A percentile compares a stretch with the other conserved stretches of the same genome.
Evolutionary conservation across 371 early-diverging fungal genomes (phyloP).

Genomic region (Gilbertella persicaria): DNA sequence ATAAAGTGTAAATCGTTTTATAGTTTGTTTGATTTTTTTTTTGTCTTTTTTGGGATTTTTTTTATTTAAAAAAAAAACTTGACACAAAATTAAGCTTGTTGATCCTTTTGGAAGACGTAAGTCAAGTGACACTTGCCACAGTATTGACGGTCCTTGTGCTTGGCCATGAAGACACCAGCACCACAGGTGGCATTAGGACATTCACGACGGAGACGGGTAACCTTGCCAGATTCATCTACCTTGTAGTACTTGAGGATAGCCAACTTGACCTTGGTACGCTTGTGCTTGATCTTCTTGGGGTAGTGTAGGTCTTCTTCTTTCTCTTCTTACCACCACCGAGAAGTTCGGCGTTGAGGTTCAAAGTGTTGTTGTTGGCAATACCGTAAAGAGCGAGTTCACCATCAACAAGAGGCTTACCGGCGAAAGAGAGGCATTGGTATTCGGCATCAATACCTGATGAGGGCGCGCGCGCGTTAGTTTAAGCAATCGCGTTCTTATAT

Average conservation of each 20-base stretch:
- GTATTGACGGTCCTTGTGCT: slow-evolving; percentile 96
- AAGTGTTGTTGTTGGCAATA: slow-evolving; percentile 87
- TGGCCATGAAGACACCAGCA: slow-evolving; percentile 99
- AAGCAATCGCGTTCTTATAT: background rate
- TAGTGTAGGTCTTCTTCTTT: slow-evolving; percentile 99
- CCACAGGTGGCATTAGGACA: slow-evolving; percentile 94
- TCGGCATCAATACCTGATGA: slow-evolving; percentile 81
- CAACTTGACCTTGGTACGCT: slow-evolving; percentile 97
- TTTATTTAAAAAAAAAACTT: slow-evolving; percentile 8
- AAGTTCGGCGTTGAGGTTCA: slow-evolving; percentile 76
- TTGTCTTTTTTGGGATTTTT: slow-evolving; percentile 1
- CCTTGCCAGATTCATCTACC: slow-evolving; percentile 95
- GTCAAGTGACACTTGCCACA: slow-evolving; percentile 76
- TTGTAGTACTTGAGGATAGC: slow-evolving; percentile 97
- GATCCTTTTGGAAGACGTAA: slow-evolving; percentile 52
- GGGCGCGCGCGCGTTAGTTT: background rate
- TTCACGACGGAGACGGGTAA: slow-evolving; percentile 96
- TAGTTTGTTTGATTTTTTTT: no score
- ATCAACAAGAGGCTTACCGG: slow-evolving; percentile 90
- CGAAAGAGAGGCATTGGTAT: slow-evolving; percentile 93
- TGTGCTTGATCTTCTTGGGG: slow-evolving; percentile 99
- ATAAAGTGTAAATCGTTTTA: no score
- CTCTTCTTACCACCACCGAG: slow-evolving; percentile 96
- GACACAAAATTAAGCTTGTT: slow-evolving; percentile 13
- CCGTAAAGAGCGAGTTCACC: slow-evolving; percentile 75